A percentile compares a stretch with the other conserved stretches of the same genome.
phyloP scores from a whole-genome alignment of 331 rosid genomes.

The Erythrophleum ivorense region DNA sequence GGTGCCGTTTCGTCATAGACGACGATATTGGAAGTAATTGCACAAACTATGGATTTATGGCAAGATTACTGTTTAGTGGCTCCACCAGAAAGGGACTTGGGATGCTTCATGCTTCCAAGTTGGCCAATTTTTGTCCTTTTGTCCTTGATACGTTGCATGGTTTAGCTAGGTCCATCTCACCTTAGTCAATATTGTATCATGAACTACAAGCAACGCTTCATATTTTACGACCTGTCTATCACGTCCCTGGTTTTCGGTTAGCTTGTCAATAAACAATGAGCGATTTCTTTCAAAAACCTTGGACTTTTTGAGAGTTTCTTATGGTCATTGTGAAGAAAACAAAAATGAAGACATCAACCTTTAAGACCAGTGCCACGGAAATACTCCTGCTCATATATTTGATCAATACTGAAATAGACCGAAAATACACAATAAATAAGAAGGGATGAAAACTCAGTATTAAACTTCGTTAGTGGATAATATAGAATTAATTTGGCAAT shows the following conservation, averaged over 20 bases:
- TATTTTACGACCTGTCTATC: neutral
- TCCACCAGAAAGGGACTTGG: neutral
- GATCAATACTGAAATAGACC: no score
- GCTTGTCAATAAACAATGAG: neutral
- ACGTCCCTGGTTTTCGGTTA: constrained; percentile 1
- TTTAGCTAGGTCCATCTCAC: constrained; percentile 41
- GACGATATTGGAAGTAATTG: neutral
- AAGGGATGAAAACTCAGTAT: no score
- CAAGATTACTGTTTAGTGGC: neutral
- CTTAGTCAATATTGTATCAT: neutral
- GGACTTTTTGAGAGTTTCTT: neutral
- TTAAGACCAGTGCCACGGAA: no score
- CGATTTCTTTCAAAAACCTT: neutral
- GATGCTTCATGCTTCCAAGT: constrained; percentile 29
- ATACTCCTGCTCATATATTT: no score
- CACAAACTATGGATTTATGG: constrained; percentile 1
- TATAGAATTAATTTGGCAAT: no score
- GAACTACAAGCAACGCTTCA: constrained; percentile 14
- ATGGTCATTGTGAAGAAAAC: neutral
- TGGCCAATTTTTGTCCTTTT: constrained; percentile 43
- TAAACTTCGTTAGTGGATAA: no score
- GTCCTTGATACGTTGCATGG: constrained; percentile 51
- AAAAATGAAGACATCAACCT: neutral
- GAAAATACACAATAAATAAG: no score
- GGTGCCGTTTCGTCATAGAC: neutral